phyloP scores from a whole-genome alignment of 2,329 filamentous ascomycete species.

The Cladosporium cucumerinum region DNA sequence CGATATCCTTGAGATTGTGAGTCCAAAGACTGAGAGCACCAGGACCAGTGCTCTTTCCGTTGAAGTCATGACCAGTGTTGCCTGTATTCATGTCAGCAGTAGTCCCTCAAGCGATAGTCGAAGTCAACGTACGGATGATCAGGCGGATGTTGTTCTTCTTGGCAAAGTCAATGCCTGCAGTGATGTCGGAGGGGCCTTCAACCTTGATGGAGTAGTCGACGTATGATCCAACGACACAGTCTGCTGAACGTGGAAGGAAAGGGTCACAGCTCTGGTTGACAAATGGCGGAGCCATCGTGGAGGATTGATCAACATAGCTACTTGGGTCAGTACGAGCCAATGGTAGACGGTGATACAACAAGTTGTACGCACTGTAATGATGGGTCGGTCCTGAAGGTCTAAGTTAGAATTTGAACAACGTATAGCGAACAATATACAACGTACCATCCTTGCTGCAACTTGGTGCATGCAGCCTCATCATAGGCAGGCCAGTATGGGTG shows the following conservation, averaged over 20 bases:
- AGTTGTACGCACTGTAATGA: constrained; percentile 5
- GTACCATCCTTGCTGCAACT: constrained; percentile 8
- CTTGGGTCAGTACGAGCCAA: neutral
- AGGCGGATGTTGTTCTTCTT: constrained; percentile 50
- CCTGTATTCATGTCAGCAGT: constrained; percentile 40
- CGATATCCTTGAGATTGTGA: constrained; percentile 51
- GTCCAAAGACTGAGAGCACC: constrained; percentile 58
- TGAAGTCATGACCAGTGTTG: constrained; percentile 33
- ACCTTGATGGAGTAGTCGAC: constrained; percentile 34
- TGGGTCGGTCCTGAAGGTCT: neutral
- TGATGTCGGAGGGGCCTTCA: constrained; percentile 26
- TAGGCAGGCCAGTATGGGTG: constrained; percentile 12
- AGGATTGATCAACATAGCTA: constrained; percentile 34
- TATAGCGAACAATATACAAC: neutral
- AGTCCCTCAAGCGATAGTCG: constrained; percentile 24
- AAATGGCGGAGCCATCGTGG: constrained; percentile 40
- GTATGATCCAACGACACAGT: constrained; percentile 46
- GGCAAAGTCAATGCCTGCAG: constrained; percentile 40
- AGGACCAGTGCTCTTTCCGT: constrained; percentile 59
- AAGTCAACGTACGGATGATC: constrained; percentile 37
- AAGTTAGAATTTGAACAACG: neutral
- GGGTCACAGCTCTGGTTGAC: constrained; percentile 43
- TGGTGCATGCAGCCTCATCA: constrained; percentile 4
- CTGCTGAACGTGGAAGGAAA: constrained; percentile 32
- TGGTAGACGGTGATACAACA: neutral